phyloP scores from a whole-genome alignment of 495 filamentous ascomycete genomes.

The Tricharina praecox region DNA sequence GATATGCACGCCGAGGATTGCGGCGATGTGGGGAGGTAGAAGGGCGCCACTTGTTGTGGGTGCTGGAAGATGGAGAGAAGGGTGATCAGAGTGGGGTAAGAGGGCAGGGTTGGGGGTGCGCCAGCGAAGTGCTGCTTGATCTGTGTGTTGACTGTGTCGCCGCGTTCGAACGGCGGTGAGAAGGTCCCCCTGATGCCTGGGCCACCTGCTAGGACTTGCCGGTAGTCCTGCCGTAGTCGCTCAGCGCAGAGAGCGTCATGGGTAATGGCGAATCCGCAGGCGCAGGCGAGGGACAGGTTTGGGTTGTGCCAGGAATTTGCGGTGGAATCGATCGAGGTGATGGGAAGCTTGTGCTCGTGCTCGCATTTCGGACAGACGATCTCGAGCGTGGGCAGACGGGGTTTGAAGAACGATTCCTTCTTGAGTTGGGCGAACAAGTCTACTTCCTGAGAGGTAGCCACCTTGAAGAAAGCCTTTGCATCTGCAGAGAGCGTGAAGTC shows the following conservation, averaged over 20 bases:
- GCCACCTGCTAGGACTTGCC: conserved; percentile 27
- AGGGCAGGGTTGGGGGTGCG: neutral
- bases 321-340: conserved; percentile 1
- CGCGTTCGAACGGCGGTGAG: neutral
- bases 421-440: conserved; percentile 16
- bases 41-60: neutral
- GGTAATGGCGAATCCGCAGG: conserved; percentile 36
- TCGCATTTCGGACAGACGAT: conserved; percentile 14
- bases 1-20: conserved; percentile 52
- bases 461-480: conserved; percentile 34
- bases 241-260: conserved; percentile 38
- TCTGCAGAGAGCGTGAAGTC: conserved; percentile 39
- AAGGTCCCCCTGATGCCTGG: conserved; percentile 11
- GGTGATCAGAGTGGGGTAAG: neutral
- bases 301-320: neutral
- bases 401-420: neutral
- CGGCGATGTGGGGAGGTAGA: conserved; percentile 31
- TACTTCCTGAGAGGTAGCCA: conserved; percentile 42
- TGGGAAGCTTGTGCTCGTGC: conserved; percentile 5
- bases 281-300: conserved; percentile 19
- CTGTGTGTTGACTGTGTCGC: neutral
- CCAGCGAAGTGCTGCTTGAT: neutral
- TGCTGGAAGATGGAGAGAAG: conserved; percentile 3
- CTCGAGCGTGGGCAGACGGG: conserved; percentile 5
- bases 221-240: conserved; percentile 42